A percentile compares a stretch with the other conserved stretches of the same genome.
Conservation (phyloP, 345 rosid species). For the Euphorbia pulcherrima region DNA sequence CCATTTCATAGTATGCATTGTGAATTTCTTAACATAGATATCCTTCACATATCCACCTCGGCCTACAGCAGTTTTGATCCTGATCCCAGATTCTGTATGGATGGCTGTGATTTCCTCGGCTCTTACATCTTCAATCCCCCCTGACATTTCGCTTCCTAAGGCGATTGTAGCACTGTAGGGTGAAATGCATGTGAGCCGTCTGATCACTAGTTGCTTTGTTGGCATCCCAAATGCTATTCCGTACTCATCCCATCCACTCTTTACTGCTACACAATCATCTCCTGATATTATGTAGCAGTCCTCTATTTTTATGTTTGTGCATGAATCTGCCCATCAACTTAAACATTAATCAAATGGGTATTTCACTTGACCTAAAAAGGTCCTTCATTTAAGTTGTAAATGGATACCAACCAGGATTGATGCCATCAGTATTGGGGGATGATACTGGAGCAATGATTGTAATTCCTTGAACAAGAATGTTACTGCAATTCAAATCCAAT, state of each 20-base stretch:
- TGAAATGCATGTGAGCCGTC: constrained; percentile 67
- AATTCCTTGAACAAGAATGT: constrained; percentile 64
- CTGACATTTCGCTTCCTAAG: constrained; percentile 77
- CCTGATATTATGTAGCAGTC: constrained; percentile 89
- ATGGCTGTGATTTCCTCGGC: constrained; percentile 72
- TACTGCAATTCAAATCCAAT: constrained; percentile 36
- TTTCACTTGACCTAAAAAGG: too few relatives aligned
- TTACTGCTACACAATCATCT: constrained; percentile 89
- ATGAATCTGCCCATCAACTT: constrained; percentile 53
- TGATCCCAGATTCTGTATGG: constrained; percentile 65
- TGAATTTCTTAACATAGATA: constrained; percentile 51
- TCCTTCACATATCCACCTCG: constrained; percentile 68
- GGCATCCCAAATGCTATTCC: constrained; percentile 70
- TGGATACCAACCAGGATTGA: constrained; percentile 64
- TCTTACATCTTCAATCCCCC: constrained; percentile 70
- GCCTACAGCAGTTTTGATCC: constrained; percentile 74
- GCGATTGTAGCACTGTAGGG: constrained; percentile 78
- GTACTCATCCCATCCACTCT: constrained; percentile 87
- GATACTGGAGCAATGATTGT: constrained; percentile 79
- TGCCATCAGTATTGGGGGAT: constrained; percentile 92
- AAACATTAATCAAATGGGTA: neutral
- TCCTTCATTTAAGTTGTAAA: too few relatives aligned
- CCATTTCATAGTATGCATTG: constrained; percentile 75
- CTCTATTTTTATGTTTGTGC: constrained; percentile 78
- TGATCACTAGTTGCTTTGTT: constrained; percentile 51